Base-by-base conservation (phyloP, 441 rosid species). In the Cnidoscolus chayamansa region DNA sequence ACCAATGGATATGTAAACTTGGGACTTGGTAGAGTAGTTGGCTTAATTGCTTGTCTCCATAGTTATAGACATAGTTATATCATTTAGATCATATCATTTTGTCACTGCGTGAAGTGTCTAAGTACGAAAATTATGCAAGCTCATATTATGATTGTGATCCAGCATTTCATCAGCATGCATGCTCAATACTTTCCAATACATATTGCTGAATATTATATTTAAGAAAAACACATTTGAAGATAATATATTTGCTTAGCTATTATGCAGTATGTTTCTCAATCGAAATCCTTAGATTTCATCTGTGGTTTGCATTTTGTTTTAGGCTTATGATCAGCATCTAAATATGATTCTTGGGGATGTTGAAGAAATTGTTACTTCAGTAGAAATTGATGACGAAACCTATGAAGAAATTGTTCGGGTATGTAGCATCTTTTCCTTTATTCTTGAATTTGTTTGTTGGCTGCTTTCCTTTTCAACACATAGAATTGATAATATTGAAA, bases 321-420 rank as follows among this genome's bases (percentile, higher is more conserved):
- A 95, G 98, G 98, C 97, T 65, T 95, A 93, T 78, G 99, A 95
- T 87, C 97, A 95, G 86, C 99, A 95, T 85, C 82, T 95, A 72
- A 95, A 95, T 79, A 95, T 95, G 99, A 91, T 95, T 78, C 97
- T 95, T 40, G 99, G 98, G 60, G 99, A 95, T 79, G 99, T 95
- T 72, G 99, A 95, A 84, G 99, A 95, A 83, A 83, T 88, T 59
- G 90, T 95, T 54, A 95, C 99, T 17, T 89, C 99, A 0, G 89
- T 95, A 17, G 99, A 95, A 82, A 95, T 95, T 37, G 99, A 95
- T 67, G 99, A 95, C 63, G 97, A 93, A 80, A 95, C 99, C 4
- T 95, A 95, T 64, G 99, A 95, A 80, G 99, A 93, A 89, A 95
- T 95, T 80, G 98, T 93, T 63, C 86, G 99, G 91, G 99, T 93